Evolutionary conservation across 2,329 filamentous ascomycete genomes (phyloP).

Genomic region (Alternaria arbusti): DNA sequence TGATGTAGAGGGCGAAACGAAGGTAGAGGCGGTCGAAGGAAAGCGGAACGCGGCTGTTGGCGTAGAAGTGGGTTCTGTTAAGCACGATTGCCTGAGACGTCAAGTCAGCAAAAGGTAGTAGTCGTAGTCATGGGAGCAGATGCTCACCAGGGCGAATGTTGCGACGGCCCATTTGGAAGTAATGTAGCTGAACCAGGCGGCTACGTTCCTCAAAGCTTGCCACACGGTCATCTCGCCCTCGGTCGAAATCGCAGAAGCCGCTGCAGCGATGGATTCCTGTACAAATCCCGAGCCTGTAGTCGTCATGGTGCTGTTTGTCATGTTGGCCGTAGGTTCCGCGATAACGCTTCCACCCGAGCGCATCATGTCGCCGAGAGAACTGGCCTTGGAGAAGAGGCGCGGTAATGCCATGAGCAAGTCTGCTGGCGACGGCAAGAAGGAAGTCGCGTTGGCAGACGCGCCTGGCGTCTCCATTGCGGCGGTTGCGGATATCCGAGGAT

Average conservation of each 20-base stretch:
- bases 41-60: constrained; percentile 82
- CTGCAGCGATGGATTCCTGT: constrained; percentile 54
- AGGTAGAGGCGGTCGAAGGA: constrained; percentile 71
- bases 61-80: constrained; percentile 93
- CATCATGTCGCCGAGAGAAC: constrained; percentile 65
- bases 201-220: constrained; percentile 69
- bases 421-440: constrained; percentile 65
- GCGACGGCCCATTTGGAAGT: constrained; percentile 77
- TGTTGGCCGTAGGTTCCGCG: constrained; percentile 63
- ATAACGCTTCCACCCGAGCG: constrained; percentile 65
- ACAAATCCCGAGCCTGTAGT: constrained; percentile 48
- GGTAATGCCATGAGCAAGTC: constrained; percentile 74
- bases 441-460: constrained; percentile 42
- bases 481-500: constrained; percentile 17
- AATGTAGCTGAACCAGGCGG: constrained; percentile 83
- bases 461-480: constrained; percentile 32
- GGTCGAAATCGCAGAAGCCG: constrained; percentile 39
- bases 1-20: constrained; percentile 42
- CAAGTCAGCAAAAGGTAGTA: neutral
- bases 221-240: constrained; percentile 53
- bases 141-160: constrained; percentile 75
- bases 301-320: constrained; percentile 48
- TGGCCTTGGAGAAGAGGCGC: constrained; percentile 71
- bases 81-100: constrained; percentile 74
- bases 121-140: constrained; percentile 2